Conservation (phyloP, 1,284 basidiomycete species). For the Fomitopsis betulina region DNA sequence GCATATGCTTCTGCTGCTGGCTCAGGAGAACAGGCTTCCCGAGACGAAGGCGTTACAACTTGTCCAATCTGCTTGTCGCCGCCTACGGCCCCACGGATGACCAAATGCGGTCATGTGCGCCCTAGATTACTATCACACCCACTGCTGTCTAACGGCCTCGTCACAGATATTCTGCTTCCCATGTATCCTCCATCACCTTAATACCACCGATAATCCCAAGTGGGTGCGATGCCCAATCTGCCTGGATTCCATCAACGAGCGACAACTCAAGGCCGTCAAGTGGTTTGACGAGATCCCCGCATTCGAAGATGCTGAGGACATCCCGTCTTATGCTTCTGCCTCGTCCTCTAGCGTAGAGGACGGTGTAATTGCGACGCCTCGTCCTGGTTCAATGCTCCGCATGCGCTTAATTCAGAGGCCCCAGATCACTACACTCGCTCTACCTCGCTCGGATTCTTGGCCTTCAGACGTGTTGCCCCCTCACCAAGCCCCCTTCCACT, state of each 20-base stretch:
- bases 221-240: conserved; percentile 95
- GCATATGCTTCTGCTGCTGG: conserved; percentile 51
- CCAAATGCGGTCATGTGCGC: conserved; percentile 94
- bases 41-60: conserved; percentile 61
- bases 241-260: conserved; percentile 88
- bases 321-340: conserved; percentile 35
- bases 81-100: conserved; percentile 93
- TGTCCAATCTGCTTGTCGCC: conserved; percentile 96
- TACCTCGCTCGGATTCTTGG: conserved; percentile 91
- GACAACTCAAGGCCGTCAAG: conserved; percentile 90
- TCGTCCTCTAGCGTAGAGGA: conserved; percentile 37
- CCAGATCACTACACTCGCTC: conserved; percentile 91
- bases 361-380: conserved; percentile 35
- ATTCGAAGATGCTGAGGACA: conserved; percentile 34
- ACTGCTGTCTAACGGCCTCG: conserved; percentile 8
- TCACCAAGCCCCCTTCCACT: conserved; percentile 92
- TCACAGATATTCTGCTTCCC: conserved; percentile 83
- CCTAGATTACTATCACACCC: conserved; percentile 7
- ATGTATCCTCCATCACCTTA: conserved; percentile 91
- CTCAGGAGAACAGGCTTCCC: conserved; percentile 30
- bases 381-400: conserved; percentile 54
- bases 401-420: conserved; percentile 94
- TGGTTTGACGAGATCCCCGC: conserved; percentile 58
- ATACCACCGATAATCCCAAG: conserved; percentile 74
- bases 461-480: conserved; percentile 89